These are phyloP conservation scores for Heritiera littoralis DNA, from an alignment of 345 rosid genomes.

Conservation along the genomic window DNA sequence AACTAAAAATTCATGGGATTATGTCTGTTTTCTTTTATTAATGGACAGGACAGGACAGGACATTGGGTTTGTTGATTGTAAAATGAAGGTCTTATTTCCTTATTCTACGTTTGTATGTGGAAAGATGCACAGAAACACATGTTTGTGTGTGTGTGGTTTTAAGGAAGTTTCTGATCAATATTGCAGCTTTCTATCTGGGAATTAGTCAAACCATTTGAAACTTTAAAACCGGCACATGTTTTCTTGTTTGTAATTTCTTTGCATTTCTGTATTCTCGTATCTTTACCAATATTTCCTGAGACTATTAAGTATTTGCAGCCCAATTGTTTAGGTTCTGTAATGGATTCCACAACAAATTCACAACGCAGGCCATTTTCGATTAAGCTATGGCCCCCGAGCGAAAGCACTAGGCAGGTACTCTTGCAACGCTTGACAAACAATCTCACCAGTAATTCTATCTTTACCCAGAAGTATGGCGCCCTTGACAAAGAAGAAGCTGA, in stretches of 20 bases:
- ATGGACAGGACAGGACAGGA: too few relatives aligned
- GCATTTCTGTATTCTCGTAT: neutral
- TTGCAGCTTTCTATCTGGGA: neutral
- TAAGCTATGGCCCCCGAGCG: slow-evolving; percentile 89
- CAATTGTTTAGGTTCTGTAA: slow-evolving; percentile 32
- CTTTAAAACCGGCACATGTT: neutral
- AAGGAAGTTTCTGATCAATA: slow-evolving; percentile 5
- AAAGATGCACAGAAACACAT: neutral
- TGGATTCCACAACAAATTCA: slow-evolving; percentile 57
- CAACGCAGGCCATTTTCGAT: slow-evolving; percentile 67
- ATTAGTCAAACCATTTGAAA: neutral
- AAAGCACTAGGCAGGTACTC: slow-evolving; percentile 69
- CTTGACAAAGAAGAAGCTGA: slow-evolving; percentile 70
- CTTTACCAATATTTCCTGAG: neutral
- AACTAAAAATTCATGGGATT: neutral
- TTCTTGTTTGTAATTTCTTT: neutral
- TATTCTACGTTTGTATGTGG: neutral
- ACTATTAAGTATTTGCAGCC: slow-evolving; percentile 3
- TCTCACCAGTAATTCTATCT: slow-evolving; percentile 74
- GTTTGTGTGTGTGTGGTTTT: neutral
- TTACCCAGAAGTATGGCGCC: slow-evolving; percentile 78
- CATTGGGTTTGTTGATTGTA: too few relatives aligned
- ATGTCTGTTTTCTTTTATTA: neutral
- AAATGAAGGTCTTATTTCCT: neutral
- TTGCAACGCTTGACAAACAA: slow-evolving; percentile 64